Percentiles rank a stretch among this genome's conserved stretches.
phyloP scores from a whole-genome alignment of 768 basidiomycete species.

The Mycena chlorophos region DNA sequence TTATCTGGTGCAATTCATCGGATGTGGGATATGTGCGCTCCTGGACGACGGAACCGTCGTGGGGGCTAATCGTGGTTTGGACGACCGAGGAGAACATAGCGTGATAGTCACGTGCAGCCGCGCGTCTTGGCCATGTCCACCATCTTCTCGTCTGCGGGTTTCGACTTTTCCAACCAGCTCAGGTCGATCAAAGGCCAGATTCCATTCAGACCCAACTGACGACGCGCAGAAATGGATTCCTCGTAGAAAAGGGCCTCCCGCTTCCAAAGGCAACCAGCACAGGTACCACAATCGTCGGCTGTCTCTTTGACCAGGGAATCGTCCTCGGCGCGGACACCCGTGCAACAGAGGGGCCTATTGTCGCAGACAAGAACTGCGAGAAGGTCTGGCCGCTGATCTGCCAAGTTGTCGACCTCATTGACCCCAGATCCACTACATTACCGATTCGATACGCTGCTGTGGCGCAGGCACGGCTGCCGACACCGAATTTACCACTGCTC shows the following conservation, averaged over 20 bases:
- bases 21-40: slow-evolving; percentile 63
- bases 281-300: slow-evolving; percentile 97
- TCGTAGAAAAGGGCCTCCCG: slow-evolving; percentile 67
- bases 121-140: slow-evolving; percentile 33
- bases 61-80: slow-evolving; percentile 86
- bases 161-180: slow-evolving; percentile 76
- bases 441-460: slow-evolving; percentile 94
- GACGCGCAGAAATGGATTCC: slow-evolving; percentile 65
- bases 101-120: not conserved
- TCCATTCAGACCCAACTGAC: not conserved
- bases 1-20: slow-evolving; percentile 60
- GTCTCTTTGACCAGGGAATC: slow-evolving; percentile 89
- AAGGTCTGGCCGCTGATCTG: slow-evolving; percentile 60
- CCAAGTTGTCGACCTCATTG: not conserved
- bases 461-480: slow-evolving; percentile 99
- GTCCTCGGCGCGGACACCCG: slow-evolving; percentile 95
- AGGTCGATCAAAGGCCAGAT: slow-evolving; percentile 47
- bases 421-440: slow-evolving; percentile 90
- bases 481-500: slow-evolving; percentile 90
- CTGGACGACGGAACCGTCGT: slow-evolving; percentile 69
- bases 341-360: slow-evolving; percentile 91
- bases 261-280: slow-evolving; percentile 87
- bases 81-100: slow-evolving; percentile 8
- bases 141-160: slow-evolving; percentile 57
- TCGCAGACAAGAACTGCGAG: slow-evolving; percentile 99